Base-by-base conservation (phyloP, 2,329 filamentous ascomycete genomes). In the Aspergillus versicolor region DNA sequence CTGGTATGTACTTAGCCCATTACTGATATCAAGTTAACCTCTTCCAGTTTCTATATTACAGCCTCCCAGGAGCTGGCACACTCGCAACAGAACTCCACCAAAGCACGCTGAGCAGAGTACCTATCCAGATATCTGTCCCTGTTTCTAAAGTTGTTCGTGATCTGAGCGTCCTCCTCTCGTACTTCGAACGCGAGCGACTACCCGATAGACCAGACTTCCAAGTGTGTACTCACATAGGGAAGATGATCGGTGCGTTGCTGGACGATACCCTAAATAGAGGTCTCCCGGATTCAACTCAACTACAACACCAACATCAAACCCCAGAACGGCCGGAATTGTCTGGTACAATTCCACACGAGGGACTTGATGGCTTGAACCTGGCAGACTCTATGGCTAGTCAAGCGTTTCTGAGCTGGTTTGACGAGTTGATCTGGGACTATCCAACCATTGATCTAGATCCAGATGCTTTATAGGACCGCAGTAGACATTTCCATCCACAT, bases 61-160 rank as follows among this genome's bases (percentile, higher is more conserved):
- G 51, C 2, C 56, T 58, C 38, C 56, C 56, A 15, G 56, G 56
- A 4, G 52, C 56, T 6, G 46, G 56, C 12, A 58, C 44, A 6
- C 56, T 58, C 12, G 56, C 52, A 9, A 19, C 56, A 15, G 51
- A 54, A 9, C 51, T 55, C 17, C 46, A 55, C 12, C 45, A 54
- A 15, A 27, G 32, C 34, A 55, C 45, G 8, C 11, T 42, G 9
- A 24, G 41, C 6, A 40, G 45, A 21, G 30, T 34, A 1, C 52
- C 45, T 4, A 27, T 58, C 3, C 52, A 45, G 3, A 47, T n/a
- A 3, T 13, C 27, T 0, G 32, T 19, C 5, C 45, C 45, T 5
- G 15, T 30, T 5, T 34, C 45, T 2, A 24, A 47, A 2, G 30
- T 47, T 2, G 19, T 47, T 8, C 45, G 45, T 19, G 45, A 47